Evolutionary conservation across 2,329 filamentous ascomycete species (phyloP), one percentile per base, ranked within the genome.

Genomic region (Elsinoe arachidis): DNA sequence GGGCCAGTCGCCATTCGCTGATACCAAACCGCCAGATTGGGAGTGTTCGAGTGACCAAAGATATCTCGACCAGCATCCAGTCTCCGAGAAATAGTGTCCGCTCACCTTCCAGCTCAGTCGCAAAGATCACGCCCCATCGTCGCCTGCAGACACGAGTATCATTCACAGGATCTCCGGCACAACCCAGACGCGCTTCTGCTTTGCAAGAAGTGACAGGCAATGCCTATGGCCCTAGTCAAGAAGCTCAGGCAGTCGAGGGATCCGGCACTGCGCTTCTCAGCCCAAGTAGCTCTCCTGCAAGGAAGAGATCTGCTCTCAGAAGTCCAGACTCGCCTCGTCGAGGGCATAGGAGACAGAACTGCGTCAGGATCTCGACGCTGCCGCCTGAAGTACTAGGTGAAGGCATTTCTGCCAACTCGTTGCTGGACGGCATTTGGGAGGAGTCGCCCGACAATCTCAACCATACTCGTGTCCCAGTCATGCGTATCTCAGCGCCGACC

Each of bases 311-410:
- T 6, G 72, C 72, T 0, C 47, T 75, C 59, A 76, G 76, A 61
- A 76, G 73, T 47, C 74, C 74, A 1, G 72, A 69, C 17, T 53
- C 49, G 51, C 71, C 72, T 17, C 70, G 73, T 17, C 74, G 74
- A 61, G 72, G 72, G 1, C 73, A 76, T 59, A 66, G 67, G 38
- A 62, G 74, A 39, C 73, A 74, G 59, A 75, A 75, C 43, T 75
- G 72, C 58, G 74, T 78, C 11, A 69, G 75, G 3, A 73, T 77
- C 19, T 75, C 72, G 1, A 70, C 65, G 1, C 62, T 76, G 2
- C 69, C 68, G 5, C 73, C 74, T 10, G 73, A 72, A 2, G 68
- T 74, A 10, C 64, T 76, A 17, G 73, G 73, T 9, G 39, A 46
- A 26, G 33, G 30, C 14, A 10, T 23, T 14, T 56, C 69, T 43